Evolutionary conservation across 2,329 filamentous ascomycete species (phyloP).

Genomic region (Colletotrichum karsti): DNA sequence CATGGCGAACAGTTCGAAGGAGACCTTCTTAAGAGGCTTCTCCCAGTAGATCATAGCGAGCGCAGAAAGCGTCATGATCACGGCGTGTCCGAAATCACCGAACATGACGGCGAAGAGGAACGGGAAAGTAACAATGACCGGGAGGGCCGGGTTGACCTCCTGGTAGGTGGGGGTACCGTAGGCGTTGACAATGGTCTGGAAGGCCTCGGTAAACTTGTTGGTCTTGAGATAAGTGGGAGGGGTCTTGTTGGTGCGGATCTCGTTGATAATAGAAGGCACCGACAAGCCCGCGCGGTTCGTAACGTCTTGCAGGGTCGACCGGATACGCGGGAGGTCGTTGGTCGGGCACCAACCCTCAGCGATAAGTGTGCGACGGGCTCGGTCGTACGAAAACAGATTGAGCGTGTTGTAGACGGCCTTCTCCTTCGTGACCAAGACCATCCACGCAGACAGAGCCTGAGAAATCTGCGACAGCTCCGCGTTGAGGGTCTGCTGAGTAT

Average conservation of each 20-base stretch:
- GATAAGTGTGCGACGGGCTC: slow-evolving; percentile 93
- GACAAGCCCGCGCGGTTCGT: slow-evolving; percentile 95
- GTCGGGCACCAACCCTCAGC: slow-evolving; percentile 98
- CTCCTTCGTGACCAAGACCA: slow-evolving; percentile 97
- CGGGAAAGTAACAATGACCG: slow-evolving; percentile 97
- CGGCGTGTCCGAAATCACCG: slow-evolving; percentile 93
- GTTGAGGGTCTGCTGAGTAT: slow-evolving; percentile 94
- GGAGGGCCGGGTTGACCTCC: slow-evolving; percentile 95
- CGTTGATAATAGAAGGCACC: slow-evolving; percentile 98
- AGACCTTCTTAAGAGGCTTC: slow-evolving; percentile 89
- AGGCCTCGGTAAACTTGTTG: slow-evolving; percentile 97
- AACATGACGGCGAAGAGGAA: slow-evolving; percentile 99
- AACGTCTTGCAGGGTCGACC: slow-evolving; percentile 93
- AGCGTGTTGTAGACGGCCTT: slow-evolving; percentile 97
- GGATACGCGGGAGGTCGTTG: slow-evolving; percentile 87
- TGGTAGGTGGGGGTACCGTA: slow-evolving; percentile 98
- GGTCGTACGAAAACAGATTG: slow-evolving; percentile 96
- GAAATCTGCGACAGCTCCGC: slow-evolving; percentile 94
- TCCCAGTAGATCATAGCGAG: slow-evolving; percentile 97
- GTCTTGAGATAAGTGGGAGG: slow-evolving; percentile 97
- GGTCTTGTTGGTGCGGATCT: slow-evolving; percentile 96
- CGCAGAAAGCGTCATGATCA: slow-evolving; percentile 86
- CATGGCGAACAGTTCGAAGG: slow-evolving; percentile 96
- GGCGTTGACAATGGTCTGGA: slow-evolving; percentile 98
- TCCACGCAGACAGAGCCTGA: slow-evolving; percentile 92